A percentile compares a stretch with the other conserved stretches of the same genome.
Evolutionary conservation across 768 basidiomycete genomes (phyloP).

Genomic region (Tylopilus felleus): DNA sequence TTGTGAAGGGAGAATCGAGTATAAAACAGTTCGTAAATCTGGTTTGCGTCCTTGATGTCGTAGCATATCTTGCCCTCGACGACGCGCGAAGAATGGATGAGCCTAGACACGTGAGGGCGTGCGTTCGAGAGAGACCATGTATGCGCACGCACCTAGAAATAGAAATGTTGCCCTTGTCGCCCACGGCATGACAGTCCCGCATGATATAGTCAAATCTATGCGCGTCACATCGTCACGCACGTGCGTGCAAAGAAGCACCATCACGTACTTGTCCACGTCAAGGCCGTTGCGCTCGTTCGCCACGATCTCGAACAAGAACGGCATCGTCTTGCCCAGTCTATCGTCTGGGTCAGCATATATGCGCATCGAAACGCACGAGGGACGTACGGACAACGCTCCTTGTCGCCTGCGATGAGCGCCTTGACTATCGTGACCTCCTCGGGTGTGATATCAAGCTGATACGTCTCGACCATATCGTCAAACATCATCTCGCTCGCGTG

Average conservation of each 20-base stretch:
- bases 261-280: conserved; percentile 76
- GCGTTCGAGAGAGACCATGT: background rate
- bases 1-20: conserved; percentile 81
- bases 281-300: conserved; percentile 79
- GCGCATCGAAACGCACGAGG: background rate
- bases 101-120: conserved; percentile 35
- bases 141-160: conserved; percentile 38
- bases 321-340: conserved; percentile 48
- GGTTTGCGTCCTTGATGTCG: conserved; percentile 76
- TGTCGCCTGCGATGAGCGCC: conserved; percentile 72
- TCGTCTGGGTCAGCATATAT: background rate
- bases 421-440: conserved; percentile 64
- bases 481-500: conserved; percentile 83
- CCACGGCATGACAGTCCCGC: conserved; percentile 70
- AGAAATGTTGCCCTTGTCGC: conserved; percentile 54
- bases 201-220: conserved; percentile 80
- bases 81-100: conserved; percentile 73
- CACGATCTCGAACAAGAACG: conserved; percentile 81
- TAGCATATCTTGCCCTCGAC: conserved; percentile 75
- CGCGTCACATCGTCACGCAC: background rate
- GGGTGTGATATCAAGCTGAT: conserved; percentile 45
- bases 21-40: conserved; percentile 69
- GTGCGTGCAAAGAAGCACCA: background rate
- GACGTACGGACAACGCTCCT: conserved; percentile 48
- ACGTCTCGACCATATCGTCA: conserved; percentile 58